phyloP scores from a whole-genome alignment of 2,329 filamentous ascomycete species.

The Pyrenophora seminiperda region DNA sequence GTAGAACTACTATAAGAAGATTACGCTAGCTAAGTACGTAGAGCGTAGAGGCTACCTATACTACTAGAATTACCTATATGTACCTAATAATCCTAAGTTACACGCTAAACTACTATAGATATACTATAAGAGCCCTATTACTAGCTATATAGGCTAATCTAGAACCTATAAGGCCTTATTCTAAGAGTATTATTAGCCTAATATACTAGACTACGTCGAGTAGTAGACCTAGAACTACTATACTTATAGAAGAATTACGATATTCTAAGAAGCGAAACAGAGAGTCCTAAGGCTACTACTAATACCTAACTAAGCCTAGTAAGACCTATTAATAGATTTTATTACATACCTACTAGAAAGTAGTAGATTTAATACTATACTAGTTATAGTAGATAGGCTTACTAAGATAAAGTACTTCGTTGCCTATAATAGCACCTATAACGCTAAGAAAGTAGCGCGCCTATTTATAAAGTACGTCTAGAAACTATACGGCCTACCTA shows the following conservation, averaged over 20 bases:
- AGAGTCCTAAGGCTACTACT: constrained; percentile 2
- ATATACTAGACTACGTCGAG: not conserved
- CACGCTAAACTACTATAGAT: not conserved
- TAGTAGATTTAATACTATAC: not conserved
- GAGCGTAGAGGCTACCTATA: not conserved
- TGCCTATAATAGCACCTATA: not conserved
- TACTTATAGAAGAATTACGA: not conserved
- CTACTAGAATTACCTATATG: not conserved
- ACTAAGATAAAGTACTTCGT: not conserved
- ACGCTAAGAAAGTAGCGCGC: not conserved
- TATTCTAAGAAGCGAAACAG: not conserved
- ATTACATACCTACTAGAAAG: not conserved
- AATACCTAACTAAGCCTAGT: not conserved
- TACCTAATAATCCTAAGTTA: not conserved
- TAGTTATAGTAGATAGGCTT: not conserved
- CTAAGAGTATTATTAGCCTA: not conserved
- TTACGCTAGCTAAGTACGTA: not conserved
- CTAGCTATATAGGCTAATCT: not conserved
- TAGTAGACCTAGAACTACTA: not conserved
- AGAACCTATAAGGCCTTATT: not conserved
- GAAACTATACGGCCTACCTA: not conserved
- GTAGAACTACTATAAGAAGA: no score
- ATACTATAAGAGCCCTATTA: not conserved
- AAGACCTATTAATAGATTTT: not conserved
- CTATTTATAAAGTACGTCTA: not conserved